Conservation (phyloP, 306 rosid genomes). For the Glycine latifolia region DNA sequence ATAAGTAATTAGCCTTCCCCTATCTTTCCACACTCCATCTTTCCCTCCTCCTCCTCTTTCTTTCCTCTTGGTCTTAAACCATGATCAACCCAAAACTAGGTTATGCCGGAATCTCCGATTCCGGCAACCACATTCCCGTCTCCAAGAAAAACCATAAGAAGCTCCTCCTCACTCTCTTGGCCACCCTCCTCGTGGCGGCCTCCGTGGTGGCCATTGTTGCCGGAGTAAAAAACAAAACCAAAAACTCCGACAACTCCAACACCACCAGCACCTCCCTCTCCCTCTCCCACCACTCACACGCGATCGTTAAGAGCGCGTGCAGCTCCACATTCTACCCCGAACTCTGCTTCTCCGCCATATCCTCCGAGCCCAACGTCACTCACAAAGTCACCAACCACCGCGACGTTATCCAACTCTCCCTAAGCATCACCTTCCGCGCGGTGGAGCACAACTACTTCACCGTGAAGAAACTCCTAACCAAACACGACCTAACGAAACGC, state of each 20-base stretch:
- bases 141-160: conserved; percentile 41
- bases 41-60: background rate
- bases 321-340: conserved; percentile 73
- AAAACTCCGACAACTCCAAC: background rate
- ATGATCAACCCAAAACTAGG: conserved; percentile 50
- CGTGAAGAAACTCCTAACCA: conserved; percentile 48
- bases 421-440: conserved; percentile 57
- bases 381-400: conserved; percentile 48
- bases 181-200: conserved; percentile 55
- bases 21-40: background rate
- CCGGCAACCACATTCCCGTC: conserved; percentile 42
- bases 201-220: conserved; percentile 55
- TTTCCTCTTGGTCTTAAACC: background rate
- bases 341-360: conserved; percentile 70
- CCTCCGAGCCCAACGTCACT: conserved; percentile 47
- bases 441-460: conserved; percentile 59
- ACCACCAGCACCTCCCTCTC: conserved; percentile 28
- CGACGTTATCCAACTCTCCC: conserved; percentile 60
- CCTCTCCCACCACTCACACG: conserved; percentile 58
- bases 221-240: conserved; percentile 46
- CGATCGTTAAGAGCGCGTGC: conserved; percentile 64
- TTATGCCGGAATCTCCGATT: conserved; percentile 43
- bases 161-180: conserved; percentile 51
- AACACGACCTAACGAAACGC: conserved; percentile 53
- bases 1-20: conserved; percentile 16